These are phyloP conservation scores for Mycena maculata DNA, from an alignment of 768 basidiomycete species.

Conservation along the genomic window DNA sequence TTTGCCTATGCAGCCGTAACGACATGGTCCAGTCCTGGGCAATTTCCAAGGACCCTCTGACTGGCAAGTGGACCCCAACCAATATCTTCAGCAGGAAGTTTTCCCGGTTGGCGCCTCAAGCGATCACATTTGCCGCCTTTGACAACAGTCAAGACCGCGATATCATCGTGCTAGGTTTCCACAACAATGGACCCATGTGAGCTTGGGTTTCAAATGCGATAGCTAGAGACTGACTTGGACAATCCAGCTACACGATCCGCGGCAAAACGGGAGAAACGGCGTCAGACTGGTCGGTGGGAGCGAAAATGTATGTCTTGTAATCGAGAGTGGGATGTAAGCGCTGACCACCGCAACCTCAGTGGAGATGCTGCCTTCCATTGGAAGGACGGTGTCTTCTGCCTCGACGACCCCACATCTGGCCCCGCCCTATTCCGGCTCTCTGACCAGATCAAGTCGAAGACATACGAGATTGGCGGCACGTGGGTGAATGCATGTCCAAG, in stretches of 20 bases:
- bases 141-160: constrained; percentile 10
- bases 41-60: constrained; percentile 8
- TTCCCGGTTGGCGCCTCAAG: constrained; percentile 6
- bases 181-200: constrained; percentile 19
- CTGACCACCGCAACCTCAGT: neutral
- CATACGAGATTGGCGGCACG: neutral
- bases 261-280: neutral
- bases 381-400: constrained; percentile 16
- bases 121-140: constrained; percentile 8
- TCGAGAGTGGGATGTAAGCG: constrained; percentile 4
- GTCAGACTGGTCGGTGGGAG: neutral
- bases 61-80: constrained; percentile 3
- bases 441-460: constrained; percentile 5
- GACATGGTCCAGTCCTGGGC: constrained; percentile 17
- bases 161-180: constrained; percentile 10
- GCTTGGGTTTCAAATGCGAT: neutral
- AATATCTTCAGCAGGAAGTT: constrained; percentile 13
- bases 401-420: constrained; percentile 16
- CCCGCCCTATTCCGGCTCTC: constrained; percentile 15
- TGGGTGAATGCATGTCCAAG: constrained; percentile 1
- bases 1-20: constrained; percentile 12
- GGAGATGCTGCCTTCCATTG: constrained; percentile 10
- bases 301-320: constrained; percentile 3
- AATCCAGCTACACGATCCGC: constrained; percentile 1
- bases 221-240: neutral